phyloP scores from a whole-genome alignment of 2,329 filamentous ascomycete genomes.

The Gliomastix tumulicola region DNA sequence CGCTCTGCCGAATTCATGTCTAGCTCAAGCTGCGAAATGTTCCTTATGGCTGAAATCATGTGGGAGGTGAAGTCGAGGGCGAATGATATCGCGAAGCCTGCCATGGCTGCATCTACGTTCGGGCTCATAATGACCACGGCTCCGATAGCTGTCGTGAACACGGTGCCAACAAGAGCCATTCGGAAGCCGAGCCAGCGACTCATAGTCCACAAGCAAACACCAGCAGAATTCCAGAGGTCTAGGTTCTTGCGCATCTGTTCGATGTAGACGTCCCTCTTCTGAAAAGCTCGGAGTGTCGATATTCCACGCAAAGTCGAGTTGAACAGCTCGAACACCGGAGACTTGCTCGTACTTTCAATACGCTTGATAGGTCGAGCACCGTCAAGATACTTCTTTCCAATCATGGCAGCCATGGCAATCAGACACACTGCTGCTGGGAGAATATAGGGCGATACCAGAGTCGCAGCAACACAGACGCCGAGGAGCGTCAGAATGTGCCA shows the following conservation, averaged over 20 bases:
- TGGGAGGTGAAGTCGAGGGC: slow-evolving; percentile 60
- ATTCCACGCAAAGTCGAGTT: slow-evolving; percentile 66
- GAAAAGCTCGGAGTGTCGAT: slow-evolving; percentile 68
- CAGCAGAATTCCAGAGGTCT: slow-evolving; percentile 59
- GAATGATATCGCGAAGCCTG: slow-evolving; percentile 71
- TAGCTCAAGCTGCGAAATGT: slow-evolving; percentile 65
- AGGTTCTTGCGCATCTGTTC: slow-evolving; percentile 63
- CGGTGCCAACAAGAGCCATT: slow-evolving; percentile 60
- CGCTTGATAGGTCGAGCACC: slow-evolving; percentile 70
- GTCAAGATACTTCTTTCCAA: slow-evolving; percentile 57
- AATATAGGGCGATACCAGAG: slow-evolving; percentile 62
- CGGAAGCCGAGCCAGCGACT: slow-evolving; percentile 73
- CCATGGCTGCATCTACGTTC: slow-evolving; percentile 60
- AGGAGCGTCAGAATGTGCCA: slow-evolving; percentile 55
- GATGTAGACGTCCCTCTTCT: slow-evolving; percentile 60
- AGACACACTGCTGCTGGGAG: slow-evolving; percentile 53
- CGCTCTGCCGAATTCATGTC: slow-evolving; percentile 76
- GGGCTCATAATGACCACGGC: slow-evolving; percentile 55
- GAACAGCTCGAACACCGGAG: slow-evolving; percentile 75
- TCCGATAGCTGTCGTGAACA: slow-evolving; percentile 61
- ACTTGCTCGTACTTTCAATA: slow-evolving; percentile 70
- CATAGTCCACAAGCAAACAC: slow-evolving; percentile 63
- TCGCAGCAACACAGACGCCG: slow-evolving; percentile 58
- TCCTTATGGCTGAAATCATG: slow-evolving; percentile 59
- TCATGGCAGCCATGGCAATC: slow-evolving; percentile 47